Percentiles rank a stretch among this genome's conserved stretches.
Conservation (phyloP, 305 asterid genomes). For the Fraxinus paxiana region DNA sequence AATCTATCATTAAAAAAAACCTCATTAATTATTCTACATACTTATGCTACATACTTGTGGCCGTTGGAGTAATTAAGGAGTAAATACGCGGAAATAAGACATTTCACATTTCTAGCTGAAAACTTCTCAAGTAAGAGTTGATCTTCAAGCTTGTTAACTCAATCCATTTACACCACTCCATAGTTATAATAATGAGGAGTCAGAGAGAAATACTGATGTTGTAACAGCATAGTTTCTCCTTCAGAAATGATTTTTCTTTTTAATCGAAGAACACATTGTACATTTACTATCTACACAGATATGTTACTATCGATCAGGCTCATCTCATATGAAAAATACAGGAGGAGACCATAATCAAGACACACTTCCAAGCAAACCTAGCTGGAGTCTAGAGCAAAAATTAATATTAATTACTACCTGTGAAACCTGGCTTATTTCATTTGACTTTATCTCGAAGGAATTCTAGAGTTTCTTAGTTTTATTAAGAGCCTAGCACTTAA, state of each 20-base stretch:
- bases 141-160: background rate
- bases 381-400: background rate
- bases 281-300: no score
- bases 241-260: no score
- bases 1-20: background rate
- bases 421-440: background rate
- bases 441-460: background rate
- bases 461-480: background rate
- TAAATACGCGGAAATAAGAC: background rate
- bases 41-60: background rate
- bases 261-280: background rate
- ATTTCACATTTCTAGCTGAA: background rate
- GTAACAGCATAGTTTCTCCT: background rate
- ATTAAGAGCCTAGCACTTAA: background rate
- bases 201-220: no score
- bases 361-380: background rate
- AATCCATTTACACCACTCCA: background rate
- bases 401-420: background rate
- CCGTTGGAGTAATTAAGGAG: background rate
- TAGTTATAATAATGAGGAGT: no score
- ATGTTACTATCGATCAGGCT: background rate
- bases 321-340: background rate
- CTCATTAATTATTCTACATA: background rate
- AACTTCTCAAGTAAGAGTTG: background rate
- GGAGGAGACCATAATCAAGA: background rate